Base-by-base conservation (phyloP, 2,329 filamentous ascomycete genomes). In the Colletotrichum noveboracense region DNA sequence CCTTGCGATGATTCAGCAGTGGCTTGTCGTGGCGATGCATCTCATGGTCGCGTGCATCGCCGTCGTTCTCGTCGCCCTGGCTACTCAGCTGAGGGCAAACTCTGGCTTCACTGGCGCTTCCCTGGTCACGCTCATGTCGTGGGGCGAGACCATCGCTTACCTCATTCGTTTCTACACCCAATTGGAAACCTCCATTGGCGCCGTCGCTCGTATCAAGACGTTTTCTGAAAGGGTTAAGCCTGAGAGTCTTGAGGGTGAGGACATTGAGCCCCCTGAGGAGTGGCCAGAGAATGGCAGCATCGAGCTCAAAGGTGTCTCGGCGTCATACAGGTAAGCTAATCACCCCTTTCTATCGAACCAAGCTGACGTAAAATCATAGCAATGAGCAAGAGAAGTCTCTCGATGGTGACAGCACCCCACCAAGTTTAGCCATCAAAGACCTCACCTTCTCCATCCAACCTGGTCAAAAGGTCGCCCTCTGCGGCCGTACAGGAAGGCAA, bases 1-100 rank as follows among this genome's bases (percentile, higher is more conserved):
- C 5, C 84, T 91, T 7, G 87, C 85, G 71, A 87, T 88, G 77
- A 87, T 91, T 30, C 90, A 92, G 79, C 85, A 87, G 67, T 92
- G 90, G 90, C 84, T 91, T 2, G 85, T 81, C 0, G 83, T 92
- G 5, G 85, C 87, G 0, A 80, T 92, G 26, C 85, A 89, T 69
- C 77, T 89, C 7, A 80, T 90, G 4, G 86, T 90, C 0, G 86
- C 87, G 0, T 81, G 83, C 5, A 81, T 91, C 30, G 88, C 88
- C 3, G 81, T 87, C 4, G 76, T 87, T 4, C 80, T 91, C 2
- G 86, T 90, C n/a, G 80, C 86, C 1, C 80, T 90, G 2, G 86
- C 88, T 1, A 88, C 89, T 1, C 82, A 83, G 76, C 76, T 84
- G 16, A 79, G 80, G 6, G 78, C 81, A 5, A 83, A 79, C 58